Base-by-base conservation (phyloP, 495 filamentous ascomycete species). In the Podospora bellae-mahoneyi region DNA sequence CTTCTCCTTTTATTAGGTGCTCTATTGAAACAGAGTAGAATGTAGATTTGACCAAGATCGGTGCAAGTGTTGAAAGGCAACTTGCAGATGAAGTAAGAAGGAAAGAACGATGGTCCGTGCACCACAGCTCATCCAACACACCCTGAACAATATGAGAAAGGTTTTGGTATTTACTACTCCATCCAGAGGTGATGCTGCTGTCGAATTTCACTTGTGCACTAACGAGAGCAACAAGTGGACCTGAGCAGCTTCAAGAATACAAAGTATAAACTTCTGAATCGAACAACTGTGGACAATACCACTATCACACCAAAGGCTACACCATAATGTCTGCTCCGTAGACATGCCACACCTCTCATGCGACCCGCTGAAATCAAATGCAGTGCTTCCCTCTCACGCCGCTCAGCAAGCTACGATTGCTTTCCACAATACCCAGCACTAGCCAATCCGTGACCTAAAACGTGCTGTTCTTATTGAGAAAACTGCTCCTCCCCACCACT, bases 271-370 rank as follows among this genome's bases (percentile, higher is more conserved):
- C 39, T 48, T 48, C 39, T 48, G 39, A 48, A 48, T 48, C 39
- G 39, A 48, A 48, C 13, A 48, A 48, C 9, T 58, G 55, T 58
- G 55, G 55, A 58, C n/a, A 20, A 10, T 58, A 58, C 55, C 55
- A 58, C 55, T 58, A 26, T 20, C 19, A 20, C n/a, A 9, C n/a
- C 55, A 58, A 58, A 58, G 55, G 55, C 55, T 58, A 58, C 55
- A 58, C 55, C 55, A 58, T 15, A 58, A 7, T 18, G 23, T 58
- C 23, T 58, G 55, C 23, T 58, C 23, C 19, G 5, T 10, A 58
- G 55, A 19, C n/a, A 58, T 20, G 55, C 55, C 55, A 19, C n/a
- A 19, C 5, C 4, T 5, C 5, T 58, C 23, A 58, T 58, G 55
- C 55, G 26, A 19, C 18, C 54, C 54, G 55, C 55, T 26, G n/a